Evolutionary conservation across 2,329 filamentous ascomycete genomes (phyloP).

Genomic region (Magnaporthales sp.): DNA sequence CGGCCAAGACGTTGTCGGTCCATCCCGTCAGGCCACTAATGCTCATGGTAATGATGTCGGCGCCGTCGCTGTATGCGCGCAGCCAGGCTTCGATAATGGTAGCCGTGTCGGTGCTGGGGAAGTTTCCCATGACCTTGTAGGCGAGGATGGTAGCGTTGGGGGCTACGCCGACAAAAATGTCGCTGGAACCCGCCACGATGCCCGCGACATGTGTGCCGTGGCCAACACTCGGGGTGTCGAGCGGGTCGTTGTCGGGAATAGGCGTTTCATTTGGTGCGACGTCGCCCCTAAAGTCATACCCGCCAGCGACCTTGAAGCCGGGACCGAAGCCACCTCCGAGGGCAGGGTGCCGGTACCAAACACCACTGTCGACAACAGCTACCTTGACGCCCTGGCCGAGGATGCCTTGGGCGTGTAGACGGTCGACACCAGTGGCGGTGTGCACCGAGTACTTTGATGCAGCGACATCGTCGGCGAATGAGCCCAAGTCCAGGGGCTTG

Average conservation of each 20-base stretch:
- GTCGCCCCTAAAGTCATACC: constrained; percentile 10
- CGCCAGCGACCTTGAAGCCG: constrained; percentile 9
- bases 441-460: constrained; percentile 8
- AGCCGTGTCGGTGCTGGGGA: constrained; percentile 14
- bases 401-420: constrained; percentile 9
- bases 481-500: neutral
- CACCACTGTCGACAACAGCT: constrained; percentile 8
- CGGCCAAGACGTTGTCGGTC: constrained; percentile 23
- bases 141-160: constrained; percentile 18
- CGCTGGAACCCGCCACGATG: constrained; percentile 15
- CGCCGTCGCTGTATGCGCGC: constrained; percentile 23
- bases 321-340: constrained; percentile 11
- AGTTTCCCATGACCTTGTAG: constrained; percentile 16
- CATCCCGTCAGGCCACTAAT: constrained; percentile 12
- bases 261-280: neutral
- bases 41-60: constrained; percentile 28
- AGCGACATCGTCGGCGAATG: neutral
- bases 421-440: constrained; percentile 11
- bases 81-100: constrained; percentile 26
- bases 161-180: constrained; percentile 14
- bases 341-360: constrained; percentile 9
- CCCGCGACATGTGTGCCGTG: constrained; percentile 19
- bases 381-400: constrained; percentile 7
- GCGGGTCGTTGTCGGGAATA: constrained; percentile 13
- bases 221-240: constrained; percentile 12